Base-by-base conservation (phyloP, 805 yeast species). In the Hanseniaspora guilliermondii region DNA sequence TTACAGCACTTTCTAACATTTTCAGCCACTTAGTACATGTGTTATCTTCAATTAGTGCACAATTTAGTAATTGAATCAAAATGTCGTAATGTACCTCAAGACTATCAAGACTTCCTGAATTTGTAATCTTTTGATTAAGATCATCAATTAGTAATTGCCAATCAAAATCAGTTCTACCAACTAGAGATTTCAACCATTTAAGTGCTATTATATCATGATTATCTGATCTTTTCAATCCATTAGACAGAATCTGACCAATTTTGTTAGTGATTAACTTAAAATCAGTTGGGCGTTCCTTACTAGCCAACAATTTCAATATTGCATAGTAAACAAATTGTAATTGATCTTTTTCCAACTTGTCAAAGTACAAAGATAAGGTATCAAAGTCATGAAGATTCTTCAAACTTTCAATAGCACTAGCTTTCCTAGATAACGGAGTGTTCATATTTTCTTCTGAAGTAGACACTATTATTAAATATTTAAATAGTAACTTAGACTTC, bases 11-110 rank as follows among this genome's bases (percentile, higher is more conserved):
- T 25, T 49, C 42, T 8, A 49, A 19, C 24, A n/a, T 7, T 2
- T 24, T 16, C 14, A 41, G 3, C 5, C 42, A 41, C 9, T n/a
- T 7, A 24, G 27, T 4, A 35, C 27, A 21, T 19, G 19, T 21
- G 3, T 32, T 7, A 1, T 33, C 8, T 16, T 17, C 14, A 9
- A 14, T 49, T 17, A 32, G 27, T n/a, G 25, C 17, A 8, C n/a
- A n/a, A 41, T 25, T 49, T n/a, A 49, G 27, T 3, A 42, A 6
- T 9, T 25, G 16, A 4, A 49, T 37, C 32, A 49, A 41, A 17
- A 49, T 21, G 27, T 49, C 42, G 19, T 49, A 49, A 12, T 30
- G 14, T 12, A 21, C 53, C 21, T 49, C 33, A 35, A 49, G 36
- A 2, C 24, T 16, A 24, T 9, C 11, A n/a, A 32, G 8, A 24